Conservation (phyloP, 2,329 filamentous ascomycete species). For the Fusarium albidum region DNA sequence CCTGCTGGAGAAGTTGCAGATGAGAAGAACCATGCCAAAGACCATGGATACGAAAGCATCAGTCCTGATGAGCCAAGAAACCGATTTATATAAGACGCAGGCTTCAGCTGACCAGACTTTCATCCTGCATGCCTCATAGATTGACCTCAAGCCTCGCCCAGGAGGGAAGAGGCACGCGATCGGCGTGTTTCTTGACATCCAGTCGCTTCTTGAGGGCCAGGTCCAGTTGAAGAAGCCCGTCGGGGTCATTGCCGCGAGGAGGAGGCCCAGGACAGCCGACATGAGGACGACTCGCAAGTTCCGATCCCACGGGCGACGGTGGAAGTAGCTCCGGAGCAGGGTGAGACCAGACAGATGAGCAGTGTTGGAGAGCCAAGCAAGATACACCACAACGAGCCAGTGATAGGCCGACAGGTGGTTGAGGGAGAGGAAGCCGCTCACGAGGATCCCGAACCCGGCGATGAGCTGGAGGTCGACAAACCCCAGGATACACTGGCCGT, state of each 20-base stretch:
- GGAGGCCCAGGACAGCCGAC: background rate
- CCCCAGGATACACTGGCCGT: background rate
- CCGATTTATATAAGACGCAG: too few species aligned
- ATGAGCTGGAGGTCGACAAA: slow-evolving; percentile 15
- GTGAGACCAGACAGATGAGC: slow-evolving; percentile 11
- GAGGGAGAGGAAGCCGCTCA: slow-evolving; percentile 6
- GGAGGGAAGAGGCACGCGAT: background rate
- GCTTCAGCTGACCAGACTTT: too few species aligned
- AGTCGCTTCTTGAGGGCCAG: too few species aligned
- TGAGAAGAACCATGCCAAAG: background rate
- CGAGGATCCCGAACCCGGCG: slow-evolving; percentile 7
- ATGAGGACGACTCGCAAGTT: slow-evolving; percentile 2
- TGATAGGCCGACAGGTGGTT: slow-evolving; percentile 3
- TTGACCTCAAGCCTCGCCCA: background rate
- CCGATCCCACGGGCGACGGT: background rate
- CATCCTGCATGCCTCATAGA: background rate
- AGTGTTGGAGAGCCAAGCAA: slow-evolving; percentile 14
- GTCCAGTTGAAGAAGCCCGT: slow-evolving; percentile 12
- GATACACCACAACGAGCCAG: background rate
- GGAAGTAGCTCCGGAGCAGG: slow-evolving; percentile 1
- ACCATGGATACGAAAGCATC: background rate
- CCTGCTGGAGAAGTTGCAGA: background rate
- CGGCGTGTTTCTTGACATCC: too few species aligned
- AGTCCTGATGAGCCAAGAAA: background rate
- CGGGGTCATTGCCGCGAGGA: slow-evolving; percentile 6